phyloP scores from a whole-genome alignment of 768 basidiomycete species.

The Cantharellus anzutake region DNA sequence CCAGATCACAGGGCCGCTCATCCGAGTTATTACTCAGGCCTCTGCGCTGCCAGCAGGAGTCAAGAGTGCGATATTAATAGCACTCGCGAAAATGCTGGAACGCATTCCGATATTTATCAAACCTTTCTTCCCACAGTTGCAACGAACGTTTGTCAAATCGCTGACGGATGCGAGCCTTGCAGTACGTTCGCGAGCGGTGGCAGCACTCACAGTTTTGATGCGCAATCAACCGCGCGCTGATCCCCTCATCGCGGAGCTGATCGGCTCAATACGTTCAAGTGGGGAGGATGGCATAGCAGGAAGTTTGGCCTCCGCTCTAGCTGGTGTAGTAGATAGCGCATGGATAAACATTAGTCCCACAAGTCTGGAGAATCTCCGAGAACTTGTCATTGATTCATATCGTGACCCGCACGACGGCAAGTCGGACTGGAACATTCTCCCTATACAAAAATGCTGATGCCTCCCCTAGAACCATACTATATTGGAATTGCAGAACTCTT shows the following conservation, averaged over 20 bases:
- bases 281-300: constrained; percentile 49
- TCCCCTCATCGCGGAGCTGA: constrained; percentile 80
- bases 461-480: constrained; percentile 40
- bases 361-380: constrained; percentile 49
- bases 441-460: constrained; percentile 2
- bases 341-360: constrained; percentile 60
- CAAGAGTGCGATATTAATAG: constrained; percentile 77
- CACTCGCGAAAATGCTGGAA: constrained; percentile 69
- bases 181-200: constrained; percentile 65
- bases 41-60: constrained; percentile 82
- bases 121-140: constrained; percentile 96
- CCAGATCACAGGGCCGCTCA: constrained; percentile 87
- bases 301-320: constrained; percentile 58
- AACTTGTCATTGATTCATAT: constrained; percentile 65
- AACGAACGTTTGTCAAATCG: constrained; percentile 91
- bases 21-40: constrained; percentile 82
- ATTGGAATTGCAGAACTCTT: constrained; percentile 46
- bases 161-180: constrained; percentile 54
- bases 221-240: constrained; percentile 77
- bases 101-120: constrained; percentile 78
- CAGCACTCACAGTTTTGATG: constrained; percentile 81
- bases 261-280: constrained; percentile 14
- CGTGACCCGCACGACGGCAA: constrained; percentile 48
- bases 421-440: background rate
- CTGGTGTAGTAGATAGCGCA: constrained; percentile 52